phyloP scores from a whole-genome alignment of 2,329 filamentous ascomycete genomes.

The Beauveria sp. region DNA sequence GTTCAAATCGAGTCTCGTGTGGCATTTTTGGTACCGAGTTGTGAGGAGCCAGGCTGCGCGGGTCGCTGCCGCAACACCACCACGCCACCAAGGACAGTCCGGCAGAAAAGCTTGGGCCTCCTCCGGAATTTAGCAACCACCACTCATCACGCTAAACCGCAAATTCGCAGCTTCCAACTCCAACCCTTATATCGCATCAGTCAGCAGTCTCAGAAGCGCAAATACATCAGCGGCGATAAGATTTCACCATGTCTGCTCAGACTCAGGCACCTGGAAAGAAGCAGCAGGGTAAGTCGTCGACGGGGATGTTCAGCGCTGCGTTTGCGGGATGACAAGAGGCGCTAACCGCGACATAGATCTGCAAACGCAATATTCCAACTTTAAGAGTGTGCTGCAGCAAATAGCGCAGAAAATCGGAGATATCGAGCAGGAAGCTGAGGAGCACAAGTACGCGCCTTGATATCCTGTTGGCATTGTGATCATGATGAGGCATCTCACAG shows the following conservation, averaged over 20 bases:
- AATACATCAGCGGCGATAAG: neutral
- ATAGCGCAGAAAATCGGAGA: constrained; percentile 95
- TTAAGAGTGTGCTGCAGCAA: constrained; percentile 74
- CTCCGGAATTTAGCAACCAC: constrained; percentile 13
- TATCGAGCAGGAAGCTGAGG: constrained; percentile 93
- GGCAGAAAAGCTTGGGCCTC: constrained; percentile 24
- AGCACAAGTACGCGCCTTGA: constrained; percentile 75
- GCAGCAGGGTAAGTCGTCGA: constrained; percentile 57
- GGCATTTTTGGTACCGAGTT: neutral
- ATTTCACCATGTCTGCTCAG: constrained; percentile 37
- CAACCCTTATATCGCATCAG: neutral
- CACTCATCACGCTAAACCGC: neutral
- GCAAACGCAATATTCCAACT: constrained; percentile 71
- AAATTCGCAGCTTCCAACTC: neutral
- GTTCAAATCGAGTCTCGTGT: neutral
- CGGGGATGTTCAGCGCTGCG: neutral
- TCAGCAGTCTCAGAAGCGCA: neutral
- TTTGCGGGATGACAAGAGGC: neutral
- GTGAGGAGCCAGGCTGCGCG: neutral
- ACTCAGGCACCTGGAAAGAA: constrained; percentile 47
- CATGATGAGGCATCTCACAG: neutral
- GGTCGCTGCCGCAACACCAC: neutral
- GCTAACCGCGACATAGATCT: constrained; percentile 49
- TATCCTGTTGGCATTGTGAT: constrained; percentile 10
- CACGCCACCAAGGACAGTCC: neutral